Evolutionary conservation across 345 rosid genomes (phyloP), one percentile per base, ranked within the genome.

Genomic region (Boechera retrofracta): DNA sequence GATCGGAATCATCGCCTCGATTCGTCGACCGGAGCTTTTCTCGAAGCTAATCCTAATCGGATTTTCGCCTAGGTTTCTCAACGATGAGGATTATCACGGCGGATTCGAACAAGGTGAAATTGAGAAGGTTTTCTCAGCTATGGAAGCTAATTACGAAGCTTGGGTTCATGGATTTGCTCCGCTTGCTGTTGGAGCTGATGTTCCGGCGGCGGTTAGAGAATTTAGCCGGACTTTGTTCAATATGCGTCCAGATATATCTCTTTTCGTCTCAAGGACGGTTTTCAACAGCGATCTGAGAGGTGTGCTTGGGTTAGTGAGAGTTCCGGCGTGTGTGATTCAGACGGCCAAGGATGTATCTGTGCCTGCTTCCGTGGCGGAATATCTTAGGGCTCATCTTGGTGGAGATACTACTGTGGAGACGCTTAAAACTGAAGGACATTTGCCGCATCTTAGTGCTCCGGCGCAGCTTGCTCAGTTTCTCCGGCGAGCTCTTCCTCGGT

Each of bases 371-470:
- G 97, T 88, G 5, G 95, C 89, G 0, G 90, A 87, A 38, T 93
- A 91, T 67, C 39, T 93, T 7, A 35, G 63, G n/a, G 79, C 33
- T 63, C 89, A 93, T 79, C 77, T 93, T 36, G 98, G 97, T 1
- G 92, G 97, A 3, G 80, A 79, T 61, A 84, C 79, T 9, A 89
- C 93, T 1, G 86, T 93, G 33, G 95, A 89, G 77, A 77, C 77
- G 36, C 55, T 93, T 51, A 79, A 75, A 44, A 91, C 91, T 1
- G 97, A 93, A 65, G 97, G 98, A 8, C 98, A 93, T 77, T 82
- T 93, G 80, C 95, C 98, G 1, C 97, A 93, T 77, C 75, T 93
- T 26, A 93, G 90, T 48, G 97, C 97, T 28, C 98, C 98, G 1
- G 71, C 77, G 3, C 65, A 82, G 69, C 54, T 92, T 18, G 89